Evolutionary conservation across 352 stramenopile species (phyloP).

Genomic region (Pythium oligandrum): DNA sequence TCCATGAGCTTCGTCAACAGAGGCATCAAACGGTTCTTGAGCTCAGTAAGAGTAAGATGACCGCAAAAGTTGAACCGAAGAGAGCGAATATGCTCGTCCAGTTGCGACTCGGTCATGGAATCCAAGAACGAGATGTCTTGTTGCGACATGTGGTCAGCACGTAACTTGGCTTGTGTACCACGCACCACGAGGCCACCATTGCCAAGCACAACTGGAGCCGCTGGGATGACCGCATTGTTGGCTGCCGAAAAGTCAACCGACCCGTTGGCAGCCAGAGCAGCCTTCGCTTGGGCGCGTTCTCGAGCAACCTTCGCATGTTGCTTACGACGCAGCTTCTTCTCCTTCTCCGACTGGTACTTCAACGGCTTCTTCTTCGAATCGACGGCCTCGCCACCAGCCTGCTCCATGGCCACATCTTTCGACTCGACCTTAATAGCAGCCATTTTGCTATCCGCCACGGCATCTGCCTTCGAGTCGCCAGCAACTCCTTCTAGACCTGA

Average conservation of each 20-base stretch:
- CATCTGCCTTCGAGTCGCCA: background rate
- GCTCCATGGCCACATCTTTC: slow-evolving; percentile 6
- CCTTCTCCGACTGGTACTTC: slow-evolving; percentile 80
- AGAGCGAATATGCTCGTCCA: slow-evolving; percentile 89
- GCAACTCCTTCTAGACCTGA: background rate
- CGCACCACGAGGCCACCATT: slow-evolving; percentile 68
- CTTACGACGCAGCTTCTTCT: slow-evolving; percentile 82
- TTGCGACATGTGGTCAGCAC: slow-evolving; percentile 52
- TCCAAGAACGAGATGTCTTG: slow-evolving; percentile 87
- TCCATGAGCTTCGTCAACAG: slow-evolving; percentile 86
- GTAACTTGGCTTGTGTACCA: slow-evolving; percentile 56
- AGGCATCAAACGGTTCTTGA: slow-evolving; percentile 82
- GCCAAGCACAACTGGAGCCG: slow-evolving; percentile 4
- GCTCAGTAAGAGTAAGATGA: slow-evolving; percentile 73
- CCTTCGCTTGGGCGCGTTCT: slow-evolving; percentile 65
- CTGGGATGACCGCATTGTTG: slow-evolving; percentile 9
- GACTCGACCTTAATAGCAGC: slow-evolving; percentile 9
- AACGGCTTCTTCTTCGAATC: slow-evolving; percentile 68
- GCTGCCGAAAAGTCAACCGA: background rate
- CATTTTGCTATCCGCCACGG: slow-evolving; percentile 1
- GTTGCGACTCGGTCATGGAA: slow-evolving; percentile 79
- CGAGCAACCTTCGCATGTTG: slow-evolving; percentile 80
- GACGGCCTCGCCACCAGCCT: background rate
- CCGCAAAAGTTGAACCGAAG: slow-evolving; percentile 86
- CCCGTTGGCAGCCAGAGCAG: slow-evolving; percentile 1